Conservation (phyloP, 2,329 filamentous ascomycete genomes). For the Cercospora beticola region DNA sequence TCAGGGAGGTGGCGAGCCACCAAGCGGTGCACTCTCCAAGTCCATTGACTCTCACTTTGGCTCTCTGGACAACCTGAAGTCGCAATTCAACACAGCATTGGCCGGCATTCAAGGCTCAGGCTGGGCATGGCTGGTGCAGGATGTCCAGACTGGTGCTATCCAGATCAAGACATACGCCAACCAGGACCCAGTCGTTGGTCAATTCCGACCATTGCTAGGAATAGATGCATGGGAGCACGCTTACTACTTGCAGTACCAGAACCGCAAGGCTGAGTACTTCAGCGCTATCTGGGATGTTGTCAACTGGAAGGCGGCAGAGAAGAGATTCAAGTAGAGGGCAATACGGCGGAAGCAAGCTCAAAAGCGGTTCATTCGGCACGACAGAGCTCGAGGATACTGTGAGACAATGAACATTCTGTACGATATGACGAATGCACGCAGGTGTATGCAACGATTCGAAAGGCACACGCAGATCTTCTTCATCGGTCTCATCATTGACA, state of each 20-base stretch:
- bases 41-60: constrained; percentile 62
- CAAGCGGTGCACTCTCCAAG: constrained; percentile 56
- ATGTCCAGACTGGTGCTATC: constrained; percentile 62
- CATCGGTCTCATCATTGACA: neutral
- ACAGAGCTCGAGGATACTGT: neutral
- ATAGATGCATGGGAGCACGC: constrained; percentile 97
- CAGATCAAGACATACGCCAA: constrained; percentile 79
- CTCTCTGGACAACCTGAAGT: constrained; percentile 59
- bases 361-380: neutral
- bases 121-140: constrained; percentile 79
- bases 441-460: neutral
- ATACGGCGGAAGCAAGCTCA: neutral
- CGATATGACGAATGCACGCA: neutral
- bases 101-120: constrained; percentile 66
- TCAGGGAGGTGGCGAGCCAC: constrained; percentile 66
- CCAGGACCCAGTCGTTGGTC: constrained; percentile 82
- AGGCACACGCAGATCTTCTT: neutral
- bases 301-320: constrained; percentile 82
- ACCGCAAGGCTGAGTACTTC: constrained; percentile 96
- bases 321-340: constrained; percentile 36
- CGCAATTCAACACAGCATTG: constrained; percentile 63
- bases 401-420: constrained; percentile 4
- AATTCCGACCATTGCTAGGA: constrained; percentile 77
- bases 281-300: constrained; percentile 89
- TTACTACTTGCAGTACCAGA: constrained; percentile 95